A percentile compares a stretch with the other conserved stretches of the same genome.
Evolutionary conservation across 176 grass and related monocot genomes (phyloP).

Genomic region (Saccharum officinarum): DNA sequence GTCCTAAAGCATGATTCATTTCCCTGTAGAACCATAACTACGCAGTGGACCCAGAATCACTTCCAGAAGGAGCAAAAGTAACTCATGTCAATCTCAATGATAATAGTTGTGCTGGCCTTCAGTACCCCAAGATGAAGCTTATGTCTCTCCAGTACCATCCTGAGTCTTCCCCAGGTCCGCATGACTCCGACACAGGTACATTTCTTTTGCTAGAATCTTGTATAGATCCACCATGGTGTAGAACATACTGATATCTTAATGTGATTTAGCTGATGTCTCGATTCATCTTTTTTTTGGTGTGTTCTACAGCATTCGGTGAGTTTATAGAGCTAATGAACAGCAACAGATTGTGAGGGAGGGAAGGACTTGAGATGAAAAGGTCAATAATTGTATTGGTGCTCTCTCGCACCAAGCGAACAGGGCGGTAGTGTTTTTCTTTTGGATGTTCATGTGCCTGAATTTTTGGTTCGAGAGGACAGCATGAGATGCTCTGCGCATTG

Average conservation of each 20-base stretch:
- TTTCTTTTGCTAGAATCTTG: background rate
- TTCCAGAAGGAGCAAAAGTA: conserved; percentile 77
- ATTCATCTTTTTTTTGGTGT: background rate
- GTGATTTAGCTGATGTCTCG: background rate
- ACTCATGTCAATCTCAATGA: conserved; percentile 96
- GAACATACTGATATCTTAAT: background rate
- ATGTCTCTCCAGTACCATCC: conserved; percentile 99
- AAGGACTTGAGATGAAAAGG: background rate
- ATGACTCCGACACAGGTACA: conserved; percentile 90
- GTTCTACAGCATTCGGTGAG: conserved; percentile 71
- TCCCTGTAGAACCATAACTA: conserved; percentile 88
- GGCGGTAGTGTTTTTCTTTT: background rate
- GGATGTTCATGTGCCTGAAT: background rate
- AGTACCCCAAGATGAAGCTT: conserved; percentile 73
- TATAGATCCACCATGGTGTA: background rate
- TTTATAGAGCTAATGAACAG: conserved; percentile 90
- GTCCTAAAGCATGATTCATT: background rate
- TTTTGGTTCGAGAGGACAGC: background rate
- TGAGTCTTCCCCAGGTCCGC: conserved; percentile 88
- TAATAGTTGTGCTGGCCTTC: conserved; percentile 84
- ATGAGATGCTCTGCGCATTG: conserved; percentile 24
- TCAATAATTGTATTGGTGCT: conserved; percentile 1
- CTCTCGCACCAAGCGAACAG: background rate
- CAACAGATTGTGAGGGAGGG: conserved; percentile 51
- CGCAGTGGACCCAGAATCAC: conserved; percentile 81